phyloP scores from a whole-genome alignment of 106 monocot genomes.

The Acorus calamus region DNA sequence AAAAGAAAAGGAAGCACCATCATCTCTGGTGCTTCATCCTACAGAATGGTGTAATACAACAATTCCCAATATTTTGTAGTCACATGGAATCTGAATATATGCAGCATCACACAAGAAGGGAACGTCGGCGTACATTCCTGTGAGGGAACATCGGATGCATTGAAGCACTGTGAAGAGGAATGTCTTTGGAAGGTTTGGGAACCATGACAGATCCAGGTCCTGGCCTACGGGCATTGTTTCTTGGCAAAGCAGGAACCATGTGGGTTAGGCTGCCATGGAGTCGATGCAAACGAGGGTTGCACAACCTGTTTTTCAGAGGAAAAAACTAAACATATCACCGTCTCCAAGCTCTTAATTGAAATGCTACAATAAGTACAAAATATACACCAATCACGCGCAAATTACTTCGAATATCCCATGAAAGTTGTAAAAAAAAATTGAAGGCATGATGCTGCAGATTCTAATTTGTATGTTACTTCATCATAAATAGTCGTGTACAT shows the following conservation, averaged over 20 bases:
- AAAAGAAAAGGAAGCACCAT: too few relatives aligned
- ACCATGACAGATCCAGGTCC: constrained; percentile 5
- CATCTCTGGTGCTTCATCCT: too few relatives aligned
- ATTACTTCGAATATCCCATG: too few relatives aligned
- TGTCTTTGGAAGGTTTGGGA: constrained; percentile 7
- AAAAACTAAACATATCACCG: background rate
- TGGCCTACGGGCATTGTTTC: background rate
- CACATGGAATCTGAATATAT: constrained; percentile 65
- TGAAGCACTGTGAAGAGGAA: constrained; percentile 2
- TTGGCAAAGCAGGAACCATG: constrained; percentile 10
- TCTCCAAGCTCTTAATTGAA: too few relatives aligned
- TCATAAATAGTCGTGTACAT: too few relatives aligned
- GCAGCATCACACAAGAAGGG: constrained; percentile 56
- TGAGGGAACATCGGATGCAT: background rate
- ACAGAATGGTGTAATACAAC: too few relatives aligned
- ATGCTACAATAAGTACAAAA: too few relatives aligned
- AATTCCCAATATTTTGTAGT: constrained; percentile 12
- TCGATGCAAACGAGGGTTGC: constrained; percentile 20
- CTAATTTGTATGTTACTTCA: too few relatives aligned
- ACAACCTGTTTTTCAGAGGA: too few relatives aligned
- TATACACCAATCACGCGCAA: too few relatives aligned
- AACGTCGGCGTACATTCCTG: background rate
- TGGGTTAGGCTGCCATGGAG: constrained; percentile 20
- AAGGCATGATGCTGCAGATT: too few relatives aligned
- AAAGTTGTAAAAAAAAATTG: too few relatives aligned